These are phyloP conservation scores for Phylloporus sp. DNA, from an alignment of 1,284 basidiomycete species.

Conservation along the genomic window DNA sequence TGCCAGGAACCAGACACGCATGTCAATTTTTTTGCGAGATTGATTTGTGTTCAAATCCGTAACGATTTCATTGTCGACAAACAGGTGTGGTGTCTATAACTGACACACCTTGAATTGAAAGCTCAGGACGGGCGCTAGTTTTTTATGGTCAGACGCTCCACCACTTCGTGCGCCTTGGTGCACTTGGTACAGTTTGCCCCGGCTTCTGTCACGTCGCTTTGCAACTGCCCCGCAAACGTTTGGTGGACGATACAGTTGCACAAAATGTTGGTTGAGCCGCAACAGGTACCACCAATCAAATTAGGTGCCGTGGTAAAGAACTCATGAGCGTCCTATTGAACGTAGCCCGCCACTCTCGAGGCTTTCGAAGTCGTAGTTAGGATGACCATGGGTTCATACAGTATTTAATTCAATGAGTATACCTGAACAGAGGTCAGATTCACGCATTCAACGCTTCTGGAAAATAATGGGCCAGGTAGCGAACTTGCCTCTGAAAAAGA, in stretches of 20 bases:
- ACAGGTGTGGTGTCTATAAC: no score
- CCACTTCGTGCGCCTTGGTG: no score
- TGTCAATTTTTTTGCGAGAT: no score
- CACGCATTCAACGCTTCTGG: background rate
- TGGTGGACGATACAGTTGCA: conserved; percentile 95
- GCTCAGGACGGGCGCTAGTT: no score
- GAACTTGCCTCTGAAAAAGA: conserved; percentile 81
- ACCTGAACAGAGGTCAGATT: conserved; percentile 54
- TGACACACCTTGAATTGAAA: no score
- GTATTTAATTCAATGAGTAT: conserved; percentile 71
- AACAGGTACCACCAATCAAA: conserved; percentile 83
- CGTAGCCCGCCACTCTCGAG: conserved; percentile 87
- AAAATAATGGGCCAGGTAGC: no score
- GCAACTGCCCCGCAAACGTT: conserved; percentile 87
- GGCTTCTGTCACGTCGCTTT: conserved; percentile 78
- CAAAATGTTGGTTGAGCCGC: conserved; percentile 72
- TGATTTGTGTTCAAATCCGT: no score
- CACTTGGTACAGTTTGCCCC: no score
- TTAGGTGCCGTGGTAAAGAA: conserved; percentile 86
- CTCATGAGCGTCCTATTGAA: conserved; percentile 95
- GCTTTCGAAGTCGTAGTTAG: conserved; percentile 89
- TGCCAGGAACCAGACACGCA: no score
- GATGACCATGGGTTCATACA: conserved; percentile 87
- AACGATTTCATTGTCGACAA: no score
- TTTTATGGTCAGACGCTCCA: no score